Evolutionary conservation across 768 basidiomycete genomes (phyloP).

Genomic region (Lentinula guzmanii): DNA sequence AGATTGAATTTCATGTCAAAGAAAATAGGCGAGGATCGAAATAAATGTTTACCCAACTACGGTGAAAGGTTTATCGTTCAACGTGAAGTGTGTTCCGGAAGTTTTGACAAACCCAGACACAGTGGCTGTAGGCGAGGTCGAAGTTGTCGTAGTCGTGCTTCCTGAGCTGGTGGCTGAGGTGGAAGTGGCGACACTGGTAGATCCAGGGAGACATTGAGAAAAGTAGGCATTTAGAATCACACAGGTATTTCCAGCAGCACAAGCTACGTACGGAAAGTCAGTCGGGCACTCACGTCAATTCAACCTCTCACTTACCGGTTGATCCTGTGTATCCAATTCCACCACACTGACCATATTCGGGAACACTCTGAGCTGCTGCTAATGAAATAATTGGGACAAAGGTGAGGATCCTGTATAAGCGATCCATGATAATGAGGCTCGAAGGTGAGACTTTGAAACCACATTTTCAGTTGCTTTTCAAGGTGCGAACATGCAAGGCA

Average conservation of each 20-base stretch:
- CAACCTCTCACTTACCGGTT: constrained; percentile 17
- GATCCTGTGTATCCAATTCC: constrained; percentile 22
- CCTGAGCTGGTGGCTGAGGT: constrained; percentile 10
- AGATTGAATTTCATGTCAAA: neutral
- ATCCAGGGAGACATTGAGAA: constrained; percentile 24
- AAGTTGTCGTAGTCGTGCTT: constrained; percentile 4
- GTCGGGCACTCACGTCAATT: neutral
- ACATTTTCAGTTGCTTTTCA: neutral
- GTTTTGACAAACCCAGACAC: constrained; percentile 27
- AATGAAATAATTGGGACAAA: constrained; percentile 11
- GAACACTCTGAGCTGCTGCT: constrained; percentile 12
- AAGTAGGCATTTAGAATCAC: constrained; percentile 24
- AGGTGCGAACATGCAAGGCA: neutral
- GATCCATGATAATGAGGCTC: constrained; percentile 9
- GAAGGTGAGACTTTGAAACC: neutral
- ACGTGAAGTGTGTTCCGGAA: constrained; percentile 32
- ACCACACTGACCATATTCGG: constrained; percentile 15
- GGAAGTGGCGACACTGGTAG: neutral
- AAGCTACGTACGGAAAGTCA: constrained; percentile 15
- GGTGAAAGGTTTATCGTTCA: constrained; percentile 30
- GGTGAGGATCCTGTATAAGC: constrained; percentile 9
- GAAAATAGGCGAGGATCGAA: neutral
- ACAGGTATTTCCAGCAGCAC: constrained; percentile 25
- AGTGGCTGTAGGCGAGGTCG: constrained; percentile 5
- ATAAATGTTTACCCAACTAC: constrained; percentile 29